A percentile compares a stretch with the other conserved stretches of the same genome.
phyloP scores from a whole-genome alignment of 768 basidiomycete genomes.

The Erythrobasidium yunnanense region DNA sequence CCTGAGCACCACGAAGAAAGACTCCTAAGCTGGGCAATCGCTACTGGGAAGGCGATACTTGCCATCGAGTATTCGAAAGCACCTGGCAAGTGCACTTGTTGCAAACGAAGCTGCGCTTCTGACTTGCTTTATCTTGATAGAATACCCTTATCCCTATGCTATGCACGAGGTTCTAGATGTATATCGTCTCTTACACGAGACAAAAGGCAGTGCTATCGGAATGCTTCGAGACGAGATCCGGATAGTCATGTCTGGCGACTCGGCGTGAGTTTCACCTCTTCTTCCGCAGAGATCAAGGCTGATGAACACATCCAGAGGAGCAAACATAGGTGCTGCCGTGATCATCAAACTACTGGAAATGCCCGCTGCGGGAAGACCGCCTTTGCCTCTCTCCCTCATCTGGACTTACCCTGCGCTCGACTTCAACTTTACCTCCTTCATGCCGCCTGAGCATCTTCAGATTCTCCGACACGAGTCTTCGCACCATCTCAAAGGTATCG shows the following conservation, averaged over 20 bases:
- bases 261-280: constrained; percentile 64
- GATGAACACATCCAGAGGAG: constrained; percentile 54
- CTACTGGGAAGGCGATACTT: constrained; percentile 66
- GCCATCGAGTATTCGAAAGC: constrained; percentile 92
- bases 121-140: constrained; percentile 44
- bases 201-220: constrained; percentile 67
- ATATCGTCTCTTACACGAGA: constrained; percentile 68
- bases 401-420: constrained; percentile 85
- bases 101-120: not conserved
- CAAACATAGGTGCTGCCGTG: constrained; percentile 70
- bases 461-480: constrained; percentile 82
- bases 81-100: constrained; percentile 53
- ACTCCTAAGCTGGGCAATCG: constrained; percentile 69
- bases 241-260: constrained; percentile 78
- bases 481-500: constrained; percentile 62
- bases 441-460: constrained; percentile 59
- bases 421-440: constrained; percentile 82
- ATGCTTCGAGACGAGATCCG: constrained; percentile 63
- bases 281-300: not conserved
- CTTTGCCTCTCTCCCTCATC: constrained; percentile 67
- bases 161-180: constrained; percentile 89
- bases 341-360: constrained; percentile 73
- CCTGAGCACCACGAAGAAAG: constrained; percentile 96
- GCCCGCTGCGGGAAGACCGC: constrained; percentile 46
- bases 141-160: constrained; percentile 85